Conservation (phyloP, 2,329 filamentous ascomycete genomes). For the Paecilomyces sp. region DNA sequence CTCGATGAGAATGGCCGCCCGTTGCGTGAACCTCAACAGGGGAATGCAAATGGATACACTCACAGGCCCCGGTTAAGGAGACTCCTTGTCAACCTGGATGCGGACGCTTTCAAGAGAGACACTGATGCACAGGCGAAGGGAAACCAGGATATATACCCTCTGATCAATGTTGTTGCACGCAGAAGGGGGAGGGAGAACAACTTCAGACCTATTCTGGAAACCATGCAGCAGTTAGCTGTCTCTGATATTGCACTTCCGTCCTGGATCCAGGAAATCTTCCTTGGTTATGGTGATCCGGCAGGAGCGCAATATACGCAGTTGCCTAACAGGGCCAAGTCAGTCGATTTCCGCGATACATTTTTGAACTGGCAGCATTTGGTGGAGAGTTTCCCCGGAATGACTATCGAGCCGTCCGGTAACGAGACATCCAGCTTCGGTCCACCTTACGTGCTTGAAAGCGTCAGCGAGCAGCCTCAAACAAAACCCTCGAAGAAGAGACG, state of each 20-base stretch:
- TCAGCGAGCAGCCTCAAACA: conserved; percentile 44
- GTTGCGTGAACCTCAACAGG: conserved; percentile 51
- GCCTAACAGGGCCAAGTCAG: conserved; percentile 64
- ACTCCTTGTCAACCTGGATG: conserved; percentile 74
- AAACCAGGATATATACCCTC: conserved; percentile 73
- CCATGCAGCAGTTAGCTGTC: conserved; percentile 76
- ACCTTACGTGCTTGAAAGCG: conserved; percentile 75
- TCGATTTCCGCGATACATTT: conserved; percentile 93
- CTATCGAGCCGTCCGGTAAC: conserved; percentile 68
- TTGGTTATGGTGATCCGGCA: conserved; percentile 92
- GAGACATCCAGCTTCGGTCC: conserved; percentile 70
- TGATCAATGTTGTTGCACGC: conserved; percentile 78
- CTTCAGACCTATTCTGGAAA: conserved; percentile 88
- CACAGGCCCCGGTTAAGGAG: conserved; percentile 56
- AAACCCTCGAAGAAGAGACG: conserved; percentile 81
- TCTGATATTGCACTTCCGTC: conserved; percentile 79
- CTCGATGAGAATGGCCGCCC: conserved; percentile 76
- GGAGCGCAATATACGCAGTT: conserved; percentile 81
- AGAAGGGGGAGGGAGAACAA: conserved; percentile 89
- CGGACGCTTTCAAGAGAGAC: conserved; percentile 70
- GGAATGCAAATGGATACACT: conserved; percentile 56
- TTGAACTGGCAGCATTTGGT: conserved; percentile 91
- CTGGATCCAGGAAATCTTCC: conserved; percentile 94
- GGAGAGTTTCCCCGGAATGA: conserved; percentile 82
- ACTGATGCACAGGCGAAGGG: conserved; percentile 57